Evolutionary conservation across 83 land plant species (phyloP).

Genomic region (Diphasiastrum complanatum): DNA sequence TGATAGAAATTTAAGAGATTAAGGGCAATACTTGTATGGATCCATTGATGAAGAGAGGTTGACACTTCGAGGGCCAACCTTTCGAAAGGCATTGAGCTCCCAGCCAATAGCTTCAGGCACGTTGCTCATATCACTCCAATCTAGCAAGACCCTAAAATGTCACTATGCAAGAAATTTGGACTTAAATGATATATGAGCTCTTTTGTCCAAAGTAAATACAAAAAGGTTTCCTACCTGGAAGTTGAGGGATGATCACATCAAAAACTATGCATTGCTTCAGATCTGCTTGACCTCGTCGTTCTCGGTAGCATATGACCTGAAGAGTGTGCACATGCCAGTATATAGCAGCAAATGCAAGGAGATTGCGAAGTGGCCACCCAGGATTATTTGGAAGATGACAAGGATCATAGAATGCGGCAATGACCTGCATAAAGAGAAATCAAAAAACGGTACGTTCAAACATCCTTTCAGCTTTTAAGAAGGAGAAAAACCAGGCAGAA

Average conservation of each 20-base stretch:
- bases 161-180: neutral
- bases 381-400: constrained; percentile 74
- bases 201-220: neutral
- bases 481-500: neutral
- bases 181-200: neutral
- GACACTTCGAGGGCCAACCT: constrained; percentile 40
- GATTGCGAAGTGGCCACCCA: constrained; percentile 98
- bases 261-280: constrained; percentile 64
- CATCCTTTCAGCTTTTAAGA: constrained; percentile 1
- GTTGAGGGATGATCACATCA: constrained; percentile 37
- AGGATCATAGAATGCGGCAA: constrained; percentile 95
- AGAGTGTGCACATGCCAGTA: constrained; percentile 56
- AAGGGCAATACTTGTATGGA: constrained; percentile 57
- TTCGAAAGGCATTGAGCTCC: constrained; percentile 52
- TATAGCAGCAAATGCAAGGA: constrained; percentile 60
- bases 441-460: neutral
- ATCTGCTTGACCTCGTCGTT: constrained; percentile 73
- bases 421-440: constrained; percentile 49
- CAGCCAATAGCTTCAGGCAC: constrained; percentile 78
- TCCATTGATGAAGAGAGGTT: constrained; percentile 86
- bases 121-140: constrained; percentile 37
- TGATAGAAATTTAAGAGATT: neutral
- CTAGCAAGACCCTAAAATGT: constrained; percentile 28
- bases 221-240: constrained; percentile 19
- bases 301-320: constrained; percentile 84